Evolutionary conservation across 1,284 basidiomycete genomes (phyloP), one percentile per base, ranked within the genome.

Genomic region (Cryptococcus wingfieldii): DNA sequence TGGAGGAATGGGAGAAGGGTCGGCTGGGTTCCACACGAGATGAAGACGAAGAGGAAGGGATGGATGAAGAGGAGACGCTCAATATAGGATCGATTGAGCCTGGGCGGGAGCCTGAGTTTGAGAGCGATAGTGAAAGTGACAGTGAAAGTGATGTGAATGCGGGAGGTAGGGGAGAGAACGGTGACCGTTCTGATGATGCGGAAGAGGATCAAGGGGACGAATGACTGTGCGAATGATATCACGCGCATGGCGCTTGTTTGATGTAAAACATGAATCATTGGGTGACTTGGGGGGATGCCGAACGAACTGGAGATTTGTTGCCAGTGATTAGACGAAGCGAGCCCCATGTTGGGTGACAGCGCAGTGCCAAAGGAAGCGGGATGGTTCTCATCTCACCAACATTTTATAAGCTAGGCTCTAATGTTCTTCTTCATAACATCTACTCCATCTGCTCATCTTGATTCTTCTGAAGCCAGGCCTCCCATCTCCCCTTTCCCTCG

Each of bases 1-100:
- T 71, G 12, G 60, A 62, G 39, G 65, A 64, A 28, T 67, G 61
- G 50, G 60, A 69, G 46, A 47, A 46, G 37, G 60, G 44, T 4
- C 47, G 53, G 16, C 14, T 47, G 46, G 46, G 46, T 28, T 46
- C 45, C 34, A 38, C n/a, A 5, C 34, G 38, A 8, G 58, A 54
- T 12, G 52, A 53, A 4, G 54, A 59, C 2, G 54, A 53, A 5
- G 50, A 48, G 19, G 50, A 51, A 18, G 38, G 52, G 4, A 48
- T 52, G 37, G 50, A 54, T 3, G 54, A 41, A 31, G 47, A 52
- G 31, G 19, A 49, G 13, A 14, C 23, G 31, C 16, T 18, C 18
- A 31, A 49, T 8, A 27, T 12, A 16, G 56, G 42, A 7, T 46
- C 49, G 28, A 31, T 46, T 16, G 38, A 43, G 23, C 49, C 41